phyloP scores from a whole-genome alignment of 2,329 filamentous ascomycete genomes.

The Stagonosporopsis vannaccii region DNA sequence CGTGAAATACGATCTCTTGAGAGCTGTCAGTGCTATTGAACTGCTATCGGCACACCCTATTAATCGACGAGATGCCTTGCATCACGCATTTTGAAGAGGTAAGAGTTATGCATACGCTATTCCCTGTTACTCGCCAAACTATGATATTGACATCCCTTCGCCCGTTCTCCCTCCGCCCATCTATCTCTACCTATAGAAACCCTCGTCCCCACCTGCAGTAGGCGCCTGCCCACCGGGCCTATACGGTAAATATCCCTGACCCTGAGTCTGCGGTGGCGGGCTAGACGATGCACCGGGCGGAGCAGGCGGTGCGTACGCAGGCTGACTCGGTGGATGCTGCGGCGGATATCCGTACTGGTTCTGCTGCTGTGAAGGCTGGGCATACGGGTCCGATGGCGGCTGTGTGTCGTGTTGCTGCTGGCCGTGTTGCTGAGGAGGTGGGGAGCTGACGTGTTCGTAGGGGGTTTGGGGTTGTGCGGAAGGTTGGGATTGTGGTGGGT shows the following conservation, averaged over 20 bases:
- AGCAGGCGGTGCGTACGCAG: constrained; percentile 42
- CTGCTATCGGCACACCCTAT: no score
- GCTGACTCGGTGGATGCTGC: constrained; percentile 14
- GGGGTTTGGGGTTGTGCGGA: constrained; percentile 28
- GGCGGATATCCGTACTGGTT: constrained; percentile 39
- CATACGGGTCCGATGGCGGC: constrained; percentile 40
- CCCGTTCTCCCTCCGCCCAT: background rate
- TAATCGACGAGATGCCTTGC: no score
- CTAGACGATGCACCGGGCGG: constrained; percentile 35
- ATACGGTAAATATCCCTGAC: constrained; percentile 42
- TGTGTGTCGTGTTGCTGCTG: constrained; percentile 26
- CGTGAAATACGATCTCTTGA: no score
- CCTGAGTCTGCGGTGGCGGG: constrained; percentile 26
- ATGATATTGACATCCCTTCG: background rate
- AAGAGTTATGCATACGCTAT: no score
- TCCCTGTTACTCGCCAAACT: no score
- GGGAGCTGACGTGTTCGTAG: constrained; percentile 39
- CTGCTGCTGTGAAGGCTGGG: constrained; percentile 31
- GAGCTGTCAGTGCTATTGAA: no score
- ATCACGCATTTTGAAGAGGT: no score
- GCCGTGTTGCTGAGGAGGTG: constrained; percentile 35
- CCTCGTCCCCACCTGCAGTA: constrained; percentile 44
- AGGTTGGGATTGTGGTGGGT: constrained; percentile 35
- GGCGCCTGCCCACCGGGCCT: constrained; percentile 44
- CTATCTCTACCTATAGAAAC: constrained; percentile 35